phyloP scores from a whole-genome alignment of 768 basidiomycete species.

The Lactarius sp. region DNA sequence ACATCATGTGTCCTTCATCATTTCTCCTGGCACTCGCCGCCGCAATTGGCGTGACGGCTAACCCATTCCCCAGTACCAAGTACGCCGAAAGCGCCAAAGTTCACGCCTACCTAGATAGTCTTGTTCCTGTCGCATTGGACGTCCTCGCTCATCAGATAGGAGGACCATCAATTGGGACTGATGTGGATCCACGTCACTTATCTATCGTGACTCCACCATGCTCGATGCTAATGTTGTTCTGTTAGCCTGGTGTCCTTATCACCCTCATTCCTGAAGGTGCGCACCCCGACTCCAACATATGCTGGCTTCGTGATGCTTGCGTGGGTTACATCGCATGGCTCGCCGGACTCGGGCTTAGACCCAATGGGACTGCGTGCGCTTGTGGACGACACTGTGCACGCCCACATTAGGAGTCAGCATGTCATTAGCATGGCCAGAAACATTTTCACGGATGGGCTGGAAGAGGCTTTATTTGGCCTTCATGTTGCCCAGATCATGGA shows the following conservation, averaged over 20 bases:
- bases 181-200: not conserved
- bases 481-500: not conserved
- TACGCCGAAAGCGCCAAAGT: not conserved
- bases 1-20: not conserved
- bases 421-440: not conserved
- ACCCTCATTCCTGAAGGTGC: conserved; percentile 2
- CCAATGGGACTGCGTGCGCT: conserved; percentile 3
- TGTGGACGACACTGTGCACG: conserved; percentile 12
- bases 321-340: conserved; percentile 10
- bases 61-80: not conserved
- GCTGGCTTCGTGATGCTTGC: conserved; percentile 16
- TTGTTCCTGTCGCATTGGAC: conserved; percentile 6
- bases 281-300: conserved; percentile 10
- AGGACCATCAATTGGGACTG: conserved; percentile 10
- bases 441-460: conserved; percentile 6
- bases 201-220: no score
- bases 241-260: conserved; percentile 14
- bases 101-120: not conserved
- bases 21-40: conserved; percentile 1
- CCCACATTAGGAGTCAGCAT: conserved; percentile 13
- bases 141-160: not conserved
- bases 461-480: conserved; percentile 19
- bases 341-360: conserved; percentile 1
- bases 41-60: conserved; percentile 1
- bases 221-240: not conserved